phyloP scores from a whole-genome alignment of 75 land plant species.

The Cupressus sempervirens region DNA sequence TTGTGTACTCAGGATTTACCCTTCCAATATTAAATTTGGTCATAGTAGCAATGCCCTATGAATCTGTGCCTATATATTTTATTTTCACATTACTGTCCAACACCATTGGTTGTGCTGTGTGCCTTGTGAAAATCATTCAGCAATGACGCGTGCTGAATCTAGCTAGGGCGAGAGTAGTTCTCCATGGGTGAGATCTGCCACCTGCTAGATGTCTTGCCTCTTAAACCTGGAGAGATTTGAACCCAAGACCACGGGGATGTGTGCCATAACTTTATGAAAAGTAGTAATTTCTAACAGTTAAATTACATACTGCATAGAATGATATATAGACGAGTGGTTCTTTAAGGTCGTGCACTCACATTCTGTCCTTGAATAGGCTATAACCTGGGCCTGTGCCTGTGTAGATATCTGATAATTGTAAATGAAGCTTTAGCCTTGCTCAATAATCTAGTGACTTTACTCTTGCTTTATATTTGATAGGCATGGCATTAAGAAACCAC shows the following conservation, averaged over 20 bases:
- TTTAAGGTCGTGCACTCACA: background rate
- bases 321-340: background rate
- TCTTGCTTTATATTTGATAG: background rate
- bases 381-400: background rate
- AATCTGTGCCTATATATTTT: background rate
- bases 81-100: background rate
- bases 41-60: no score
- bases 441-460: background rate
- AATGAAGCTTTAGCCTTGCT: no score
- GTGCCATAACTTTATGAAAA: background rate
- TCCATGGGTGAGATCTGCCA: no score
- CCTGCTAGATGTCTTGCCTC: no score
- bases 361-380: background rate
- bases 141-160: no score
- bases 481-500: background rate
- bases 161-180: no score
- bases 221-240: no score
- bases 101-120: background rate
- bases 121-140: background rate
- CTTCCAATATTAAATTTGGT: background rate
- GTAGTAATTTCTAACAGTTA: background rate
- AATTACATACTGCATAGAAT: background rate
- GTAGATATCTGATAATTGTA: background rate
- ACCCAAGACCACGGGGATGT: no score
- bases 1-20: background rate